A percentile compares a stretch with the other conserved stretches of the same genome.
phyloP scores from a whole-genome alignment of 129 eudicot genomes.

The Apium graveolens region DNA sequence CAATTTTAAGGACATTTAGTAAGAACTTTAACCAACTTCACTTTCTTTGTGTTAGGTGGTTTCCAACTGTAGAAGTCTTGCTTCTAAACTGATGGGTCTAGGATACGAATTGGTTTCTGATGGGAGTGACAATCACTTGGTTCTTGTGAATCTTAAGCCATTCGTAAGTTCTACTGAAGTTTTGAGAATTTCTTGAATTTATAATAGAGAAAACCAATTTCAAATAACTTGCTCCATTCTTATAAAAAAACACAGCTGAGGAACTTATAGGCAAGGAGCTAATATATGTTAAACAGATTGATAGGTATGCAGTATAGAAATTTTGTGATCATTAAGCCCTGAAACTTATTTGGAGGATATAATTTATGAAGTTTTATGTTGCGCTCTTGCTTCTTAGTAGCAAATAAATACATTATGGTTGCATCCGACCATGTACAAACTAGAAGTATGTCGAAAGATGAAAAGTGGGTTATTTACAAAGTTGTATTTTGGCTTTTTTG shows the following conservation, averaged over 20 bases:
- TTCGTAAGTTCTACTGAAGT: slow-evolving; percentile 30
- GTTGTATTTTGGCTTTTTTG: background rate
- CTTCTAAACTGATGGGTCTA: slow-evolving; percentile 42
- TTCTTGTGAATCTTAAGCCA: slow-evolving; percentile 93
- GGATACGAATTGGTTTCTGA: slow-evolving; percentile 90
- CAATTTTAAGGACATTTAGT: background rate
- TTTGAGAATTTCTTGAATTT: background rate
- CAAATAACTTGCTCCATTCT: background rate
- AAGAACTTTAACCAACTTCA: background rate
- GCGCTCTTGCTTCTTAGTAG: background rate
- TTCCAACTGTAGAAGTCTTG: slow-evolving; percentile 82
- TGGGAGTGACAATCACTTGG: slow-evolving; percentile 94
- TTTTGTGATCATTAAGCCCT: background rate
- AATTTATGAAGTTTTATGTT: background rate
- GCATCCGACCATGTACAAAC: background rate
- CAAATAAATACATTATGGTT: background rate
- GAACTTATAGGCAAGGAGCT: background rate
- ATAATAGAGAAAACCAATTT: too few relatives aligned
- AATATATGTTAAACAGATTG: background rate
- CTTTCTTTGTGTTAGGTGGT: slow-evolving; percentile 53
- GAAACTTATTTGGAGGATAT: background rate
- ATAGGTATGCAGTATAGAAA: background rate
- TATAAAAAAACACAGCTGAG: background rate
- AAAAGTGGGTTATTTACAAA: background rate
- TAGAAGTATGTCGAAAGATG: background rate